Evolutionary conservation across 176 grass and related monocot species (phyloP).

Genomic region (Thalia dealbata): DNA sequence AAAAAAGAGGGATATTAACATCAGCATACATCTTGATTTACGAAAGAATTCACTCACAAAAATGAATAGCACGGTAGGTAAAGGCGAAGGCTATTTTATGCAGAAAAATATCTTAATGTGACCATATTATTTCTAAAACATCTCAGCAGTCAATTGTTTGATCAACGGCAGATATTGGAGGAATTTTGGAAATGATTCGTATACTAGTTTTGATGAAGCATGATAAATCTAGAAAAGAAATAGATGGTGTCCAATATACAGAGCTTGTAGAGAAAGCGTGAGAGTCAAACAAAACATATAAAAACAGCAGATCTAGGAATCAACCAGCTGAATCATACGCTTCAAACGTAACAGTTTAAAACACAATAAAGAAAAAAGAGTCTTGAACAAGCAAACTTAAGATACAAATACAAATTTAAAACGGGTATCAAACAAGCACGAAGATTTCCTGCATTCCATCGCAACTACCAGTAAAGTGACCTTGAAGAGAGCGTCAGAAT

Average conservation of each 20-base stretch:
- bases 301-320: too few relatives aligned
- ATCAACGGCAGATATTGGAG: not conserved
- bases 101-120: not conserved
- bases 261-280: too few relatives aligned
- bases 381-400: too few relatives aligned
- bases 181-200: not conserved
- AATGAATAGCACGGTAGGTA: not conserved
- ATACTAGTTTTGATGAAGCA: not conserved
- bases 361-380: too few relatives aligned
- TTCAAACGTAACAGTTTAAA: too few relatives aligned
- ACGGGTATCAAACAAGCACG: not conserved
- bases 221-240: not conserved
- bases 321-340: too few relatives aligned
- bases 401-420: not conserved
- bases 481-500: not conserved
- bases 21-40: not conserved
- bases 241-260: too few relatives aligned
- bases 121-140: too few relatives aligned
- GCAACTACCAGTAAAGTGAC: not conserved
- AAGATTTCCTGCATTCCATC: not conserved
- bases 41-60: not conserved
- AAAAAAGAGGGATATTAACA: conserved; percentile 15
- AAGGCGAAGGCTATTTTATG: not conserved
- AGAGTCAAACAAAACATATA: too few relatives aligned
- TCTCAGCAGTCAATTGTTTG: not conserved